phyloP scores from a whole-genome alignment of 2,329 filamentous ascomycete genomes.

The Sclerotiophoma versabilis region DNA sequence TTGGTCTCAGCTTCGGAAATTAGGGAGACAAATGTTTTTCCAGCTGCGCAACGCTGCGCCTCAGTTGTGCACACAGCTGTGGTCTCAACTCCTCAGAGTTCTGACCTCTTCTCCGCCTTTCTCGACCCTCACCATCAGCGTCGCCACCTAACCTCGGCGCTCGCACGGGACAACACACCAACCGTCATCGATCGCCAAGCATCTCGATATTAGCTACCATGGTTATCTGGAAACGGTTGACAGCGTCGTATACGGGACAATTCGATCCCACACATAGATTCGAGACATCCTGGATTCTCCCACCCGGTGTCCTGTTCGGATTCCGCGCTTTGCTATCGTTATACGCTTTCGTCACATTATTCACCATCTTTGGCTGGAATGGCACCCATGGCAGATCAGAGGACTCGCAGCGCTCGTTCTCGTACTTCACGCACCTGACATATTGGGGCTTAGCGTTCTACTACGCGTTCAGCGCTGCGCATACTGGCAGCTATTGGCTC shows the following conservation, averaged over 20 bases:
- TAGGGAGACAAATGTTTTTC: slow-evolving; percentile 11
- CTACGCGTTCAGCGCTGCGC: slow-evolving; percentile 69
- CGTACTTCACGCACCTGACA: slow-evolving; percentile 81
- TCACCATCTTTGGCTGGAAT: slow-evolving; percentile 73
- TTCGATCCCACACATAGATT: slow-evolving; percentile 67
- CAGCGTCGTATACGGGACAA: slow-evolving; percentile 33
- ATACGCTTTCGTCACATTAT: slow-evolving; percentile 73
- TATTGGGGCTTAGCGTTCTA: slow-evolving; percentile 88
- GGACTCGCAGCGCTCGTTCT: slow-evolving; percentile 65
- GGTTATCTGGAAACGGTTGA: slow-evolving; percentile 34
- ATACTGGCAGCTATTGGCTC: slow-evolving; percentile 70
- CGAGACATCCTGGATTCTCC: slow-evolving; percentile 82
- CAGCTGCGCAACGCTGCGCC: slow-evolving; percentile 16
- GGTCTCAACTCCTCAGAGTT: slow-evolving; percentile 4
- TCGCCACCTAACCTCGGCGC: slow-evolving; percentile 2
- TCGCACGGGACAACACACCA: neutral
- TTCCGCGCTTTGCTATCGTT: slow-evolving; percentile 61
- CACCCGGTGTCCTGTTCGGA: slow-evolving; percentile 67
- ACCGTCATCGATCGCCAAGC: slow-evolving; percentile 8
- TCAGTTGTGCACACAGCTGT: slow-evolving; percentile 9
- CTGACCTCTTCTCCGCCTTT: neutral
- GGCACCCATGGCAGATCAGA: slow-evolving; percentile 61
- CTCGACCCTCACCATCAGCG: neutral
- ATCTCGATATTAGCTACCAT: slow-evolving; percentile 26
- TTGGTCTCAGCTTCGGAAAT: slow-evolving; percentile 17